These are phyloP conservation scores for Bocquillonia castaneifolia DNA, from an alignment of 441 rosid species.

Conservation along the genomic window DNA sequence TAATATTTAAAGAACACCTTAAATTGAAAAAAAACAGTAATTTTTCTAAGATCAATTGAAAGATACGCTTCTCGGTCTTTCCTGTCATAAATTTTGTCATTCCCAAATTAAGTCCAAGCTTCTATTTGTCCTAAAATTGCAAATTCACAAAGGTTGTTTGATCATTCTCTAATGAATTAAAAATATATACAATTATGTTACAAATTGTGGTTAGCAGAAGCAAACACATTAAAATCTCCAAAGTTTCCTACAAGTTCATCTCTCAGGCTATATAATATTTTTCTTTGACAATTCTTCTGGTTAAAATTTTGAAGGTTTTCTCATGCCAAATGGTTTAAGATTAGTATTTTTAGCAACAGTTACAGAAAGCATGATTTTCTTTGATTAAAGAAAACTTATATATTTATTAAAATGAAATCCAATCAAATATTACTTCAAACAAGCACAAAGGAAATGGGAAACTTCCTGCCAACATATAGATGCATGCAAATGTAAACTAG, in stretches of 20 bases:
- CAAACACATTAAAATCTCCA: background rate
- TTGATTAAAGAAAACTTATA: background rate
- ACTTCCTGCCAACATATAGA: background rate
- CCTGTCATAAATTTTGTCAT: background rate
- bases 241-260: background rate
- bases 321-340: background rate
- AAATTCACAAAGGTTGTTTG: too few species aligned
- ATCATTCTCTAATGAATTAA: too few species aligned
- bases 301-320: background rate
- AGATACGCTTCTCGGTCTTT: background rate
- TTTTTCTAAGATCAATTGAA: too few species aligned
- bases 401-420: conserved; percentile 1
- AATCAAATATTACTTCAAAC: background rate
- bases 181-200: too few species aligned
- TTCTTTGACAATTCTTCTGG: background rate
- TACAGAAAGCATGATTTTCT: background rate
- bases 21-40: too few species aligned
- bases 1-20: too few species aligned
- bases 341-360: background rate
- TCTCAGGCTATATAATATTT: background rate
- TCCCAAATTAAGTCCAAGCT: background rate
- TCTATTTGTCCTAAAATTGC: background rate
- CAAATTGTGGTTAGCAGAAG: too few species aligned
- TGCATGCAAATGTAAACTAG: background rate
- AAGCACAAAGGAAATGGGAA: background rate